A percentile compares a stretch with the other conserved stretches of the same genome.
Evolutionary conservation across 495 filamentous ascomycete genomes (phyloP).

Genomic region (Penicillium atrosanguineum): DNA sequence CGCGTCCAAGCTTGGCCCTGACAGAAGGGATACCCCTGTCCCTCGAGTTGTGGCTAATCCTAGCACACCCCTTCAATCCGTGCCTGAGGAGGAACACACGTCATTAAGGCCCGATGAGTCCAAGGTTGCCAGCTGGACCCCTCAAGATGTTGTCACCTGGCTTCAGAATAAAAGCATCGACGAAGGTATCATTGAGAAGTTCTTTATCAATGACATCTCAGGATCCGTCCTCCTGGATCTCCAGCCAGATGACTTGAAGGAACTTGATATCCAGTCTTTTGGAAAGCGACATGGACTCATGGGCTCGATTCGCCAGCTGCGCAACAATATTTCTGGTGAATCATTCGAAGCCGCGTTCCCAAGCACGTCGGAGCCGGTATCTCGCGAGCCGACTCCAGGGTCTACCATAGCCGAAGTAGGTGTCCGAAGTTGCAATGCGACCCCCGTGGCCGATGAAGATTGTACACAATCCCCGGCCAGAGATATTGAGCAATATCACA

Average conservation of each 20-base stretch:
- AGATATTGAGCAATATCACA: no score
- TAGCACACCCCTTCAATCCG: no score
- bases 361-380: no score
- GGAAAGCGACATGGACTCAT: slow-evolving; percentile 84
- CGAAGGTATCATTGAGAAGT: slow-evolving; percentile 69
- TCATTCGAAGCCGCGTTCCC: no score
- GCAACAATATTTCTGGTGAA: slow-evolving; percentile 49
- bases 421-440: no score
- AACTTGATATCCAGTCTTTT: slow-evolving; percentile 90
- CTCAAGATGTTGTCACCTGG: slow-evolving; percentile 70
- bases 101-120: neutral
- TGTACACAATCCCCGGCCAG: no score
- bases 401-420: no score
- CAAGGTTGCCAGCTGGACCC: slow-evolving; percentile 6
- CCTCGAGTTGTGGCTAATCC: neutral
- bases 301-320: slow-evolving; percentile 74
- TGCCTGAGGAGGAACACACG: no score
- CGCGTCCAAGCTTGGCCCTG: slow-evolving; percentile 10
- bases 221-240: slow-evolving; percentile 79
- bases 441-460: no score
- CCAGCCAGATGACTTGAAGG: slow-evolving; percentile 90
- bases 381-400: no score
- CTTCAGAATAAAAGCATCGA: slow-evolving; percentile 74
- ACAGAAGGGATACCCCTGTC: slow-evolving; percentile 14
- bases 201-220: slow-evolving; percentile 86